A percentile compares a stretch with the other conserved stretches of the same genome.
Evolutionary conservation across 2,329 filamentous ascomycete genomes (phyloP).

Genomic region (Pleomassaria siparia): DNA sequence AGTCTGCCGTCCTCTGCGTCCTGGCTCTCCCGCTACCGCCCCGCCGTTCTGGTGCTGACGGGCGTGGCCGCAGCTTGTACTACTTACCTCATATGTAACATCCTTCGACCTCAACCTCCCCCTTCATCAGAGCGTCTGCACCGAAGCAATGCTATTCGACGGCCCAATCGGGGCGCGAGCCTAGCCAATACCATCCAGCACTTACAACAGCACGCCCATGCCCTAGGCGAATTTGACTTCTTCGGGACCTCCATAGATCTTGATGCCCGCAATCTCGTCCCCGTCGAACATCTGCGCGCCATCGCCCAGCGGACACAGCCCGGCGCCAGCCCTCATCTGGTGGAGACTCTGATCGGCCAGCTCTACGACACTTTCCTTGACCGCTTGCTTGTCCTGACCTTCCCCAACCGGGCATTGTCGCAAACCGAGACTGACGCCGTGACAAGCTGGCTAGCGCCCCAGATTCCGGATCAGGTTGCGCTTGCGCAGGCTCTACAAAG

Average conservation of each 20-base stretch:
- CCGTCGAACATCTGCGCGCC: conserved; percentile 21
- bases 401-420: conserved; percentile 21
- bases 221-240: conserved; percentile 29
- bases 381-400: conserved; percentile 25
- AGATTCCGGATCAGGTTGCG: conserved; percentile 14
- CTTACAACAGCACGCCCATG: conserved; percentile 20
- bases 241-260: conserved; percentile 27
- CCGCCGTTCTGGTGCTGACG: conserved; percentile 58
- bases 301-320: conserved; percentile 23
- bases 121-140: conserved; percentile 49
- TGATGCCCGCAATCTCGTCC: conserved; percentile 23
- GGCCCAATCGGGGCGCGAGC: conserved; percentile 44
- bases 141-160: conserved; percentile 68
- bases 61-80: conserved; percentile 59
- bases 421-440: conserved; percentile 22
- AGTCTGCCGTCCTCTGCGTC: conserved; percentile 34
- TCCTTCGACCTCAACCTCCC: conserved; percentile 34
- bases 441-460: conserved; percentile 17
- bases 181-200: conserved; percentile 14
- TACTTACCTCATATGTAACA: conserved; percentile 60
- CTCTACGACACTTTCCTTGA: conserved; percentile 36
- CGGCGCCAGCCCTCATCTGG: conserved; percentile 17
- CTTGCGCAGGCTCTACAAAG: conserved; percentile 25
- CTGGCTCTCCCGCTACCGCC: conserved; percentile 42
- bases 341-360: conserved; percentile 22